Base-by-base conservation (phyloP, 495 filamentous ascomycete species). In the Corynascus novoguineensis region DNA sequence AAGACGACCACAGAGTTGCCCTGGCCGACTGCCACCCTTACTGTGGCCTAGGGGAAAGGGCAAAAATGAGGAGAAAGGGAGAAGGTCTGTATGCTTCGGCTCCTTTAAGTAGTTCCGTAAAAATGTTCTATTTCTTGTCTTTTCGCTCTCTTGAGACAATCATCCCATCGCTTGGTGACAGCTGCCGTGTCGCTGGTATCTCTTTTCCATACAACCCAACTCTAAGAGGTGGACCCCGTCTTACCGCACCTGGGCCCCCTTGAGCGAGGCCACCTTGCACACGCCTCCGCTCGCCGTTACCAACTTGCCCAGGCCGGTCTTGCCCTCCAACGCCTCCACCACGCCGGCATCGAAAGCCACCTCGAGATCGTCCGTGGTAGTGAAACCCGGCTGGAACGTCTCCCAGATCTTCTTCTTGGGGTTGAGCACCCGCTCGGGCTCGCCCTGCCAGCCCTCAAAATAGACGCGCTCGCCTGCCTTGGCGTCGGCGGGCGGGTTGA, bases 341-440 rank as follows among this genome's bases (percentile, higher is more conserved):
- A 66, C 67, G 21, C 64, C 67, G 1, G 73, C 74, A 41, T 79
- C 73, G 55, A 78, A 79, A n/a, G 79, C 89, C 29, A 95, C 95
- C 74, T 90, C 89, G 50, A 88, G 73, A 34, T 71, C 72, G 4
- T 83, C 81, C 15, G 86, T 96, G 14, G 92, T 98, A 21, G 85
- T 90, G 73, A 97, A 97, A 0, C 92, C 93, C 5, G 89, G 89
- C 76, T 96, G 92, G 75, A 95, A 86, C 11, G 79, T 89, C 80
- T 98, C 93, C 90, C 91, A 97, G 53, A 97, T 73, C 83, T 96
- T 97, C 83, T 97, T 97, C 86, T 97, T 98, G 40, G 95, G 93
- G 78, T 97, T 97, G 61, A 98, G 81, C 50, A 89, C 79, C 59
- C 85, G 85, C 78, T 97, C 91, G 10, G 95, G 93, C 80, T 96